Percentiles rank a stretch among this genome's conserved stretches.
phyloP scores from a whole-genome alignment of 306 rosid genomes.

The Hippophae gyantsensis region DNA sequence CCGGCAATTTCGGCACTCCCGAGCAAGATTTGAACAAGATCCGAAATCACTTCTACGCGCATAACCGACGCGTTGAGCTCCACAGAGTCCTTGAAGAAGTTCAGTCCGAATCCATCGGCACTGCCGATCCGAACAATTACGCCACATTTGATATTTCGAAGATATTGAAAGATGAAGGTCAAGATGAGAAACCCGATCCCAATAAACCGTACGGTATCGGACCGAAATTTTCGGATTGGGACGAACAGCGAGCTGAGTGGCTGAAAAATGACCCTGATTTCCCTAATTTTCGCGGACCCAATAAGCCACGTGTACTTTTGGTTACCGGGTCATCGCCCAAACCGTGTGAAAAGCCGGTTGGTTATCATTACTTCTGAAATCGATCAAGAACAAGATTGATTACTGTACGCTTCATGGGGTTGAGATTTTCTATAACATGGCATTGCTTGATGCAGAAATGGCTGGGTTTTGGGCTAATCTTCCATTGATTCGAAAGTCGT shows the following conservation, averaged over 20 bases:
- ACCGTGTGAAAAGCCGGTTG: conserved; percentile 86
- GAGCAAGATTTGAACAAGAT: conserved; percentile 64
- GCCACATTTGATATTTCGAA: conserved; percentile 60
- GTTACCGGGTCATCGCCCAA: conserved; percentile 90
- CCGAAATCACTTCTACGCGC: conserved; percentile 42
- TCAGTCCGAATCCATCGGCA: conserved; percentile 13
- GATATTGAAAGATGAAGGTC: conserved; percentile 43
- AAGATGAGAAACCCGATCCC: conserved; percentile 33
- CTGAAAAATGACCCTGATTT: conserved; percentile 47
- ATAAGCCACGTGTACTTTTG: conserved; percentile 68
- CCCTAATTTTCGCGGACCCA: conserved; percentile 52
- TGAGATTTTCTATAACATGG: conserved; percentile 76
- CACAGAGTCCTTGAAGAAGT: conserved; percentile 52
- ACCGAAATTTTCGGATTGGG: conserved; percentile 72
- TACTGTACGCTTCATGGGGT: conserved; percentile 78
- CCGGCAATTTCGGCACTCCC: conserved; percentile 87
- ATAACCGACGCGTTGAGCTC: conserved; percentile 48
- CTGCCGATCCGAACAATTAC: conserved; percentile 40
- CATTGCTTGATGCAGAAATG: conserved; percentile 77
- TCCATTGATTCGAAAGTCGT: conserved; percentile 60
- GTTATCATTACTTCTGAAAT: conserved; percentile 74
- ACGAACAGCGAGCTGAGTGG: conserved; percentile 60
- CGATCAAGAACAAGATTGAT: conserved; percentile 83
- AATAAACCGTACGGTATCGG: conserved; percentile 55
- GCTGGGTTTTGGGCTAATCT: conserved; percentile 94